Evolutionary conservation across 2,329 filamentous ascomycete genomes (phyloP).

Genomic region (Penicillium psychrosexuale): DNA sequence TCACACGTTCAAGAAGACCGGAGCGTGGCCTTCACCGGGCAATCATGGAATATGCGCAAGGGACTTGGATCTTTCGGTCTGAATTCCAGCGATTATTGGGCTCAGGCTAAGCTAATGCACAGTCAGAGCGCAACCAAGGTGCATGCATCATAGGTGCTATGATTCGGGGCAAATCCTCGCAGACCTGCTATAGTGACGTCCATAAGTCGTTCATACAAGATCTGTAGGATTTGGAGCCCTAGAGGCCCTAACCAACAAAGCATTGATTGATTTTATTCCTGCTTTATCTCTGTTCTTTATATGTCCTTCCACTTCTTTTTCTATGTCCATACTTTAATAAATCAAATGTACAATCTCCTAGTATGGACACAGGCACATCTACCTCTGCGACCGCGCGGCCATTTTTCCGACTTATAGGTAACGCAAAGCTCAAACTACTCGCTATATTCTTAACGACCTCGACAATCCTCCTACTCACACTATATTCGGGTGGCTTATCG

Average conservation of each 20-base stretch:
- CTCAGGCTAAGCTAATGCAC: not conserved
- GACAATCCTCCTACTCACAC: slow-evolving; percentile 3
- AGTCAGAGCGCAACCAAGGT: not conserved
- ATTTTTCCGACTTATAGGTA: not conserved
- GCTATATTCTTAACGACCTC: not conserved
- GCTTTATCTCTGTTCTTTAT: not conserved
- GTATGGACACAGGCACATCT: not conserved
- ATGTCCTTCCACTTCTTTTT: not conserved
- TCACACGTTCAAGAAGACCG: not conserved
- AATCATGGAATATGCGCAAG: not conserved
- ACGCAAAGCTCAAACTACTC: slow-evolving; percentile 7
- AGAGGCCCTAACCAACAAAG: not conserved
- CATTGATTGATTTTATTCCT: not conserved
- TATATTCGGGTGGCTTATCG: not conserved
- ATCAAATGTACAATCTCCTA: not conserved
- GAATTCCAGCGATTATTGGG: not conserved
- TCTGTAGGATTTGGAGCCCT: not conserved
- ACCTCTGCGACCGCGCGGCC: not conserved
- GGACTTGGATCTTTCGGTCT: not conserved
- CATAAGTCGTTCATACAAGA: not conserved
- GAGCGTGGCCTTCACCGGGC: not conserved
- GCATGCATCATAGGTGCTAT: not conserved
- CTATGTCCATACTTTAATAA: not conserved
- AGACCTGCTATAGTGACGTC: slow-evolving; percentile 11
- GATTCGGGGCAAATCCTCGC: not conserved